A percentile compares a stretch with the other conserved stretches of the same genome.
Conservation (phyloP, 1,284 basidiomycete species). For the Cutaneotrichosporon cavernicola region DNA sequence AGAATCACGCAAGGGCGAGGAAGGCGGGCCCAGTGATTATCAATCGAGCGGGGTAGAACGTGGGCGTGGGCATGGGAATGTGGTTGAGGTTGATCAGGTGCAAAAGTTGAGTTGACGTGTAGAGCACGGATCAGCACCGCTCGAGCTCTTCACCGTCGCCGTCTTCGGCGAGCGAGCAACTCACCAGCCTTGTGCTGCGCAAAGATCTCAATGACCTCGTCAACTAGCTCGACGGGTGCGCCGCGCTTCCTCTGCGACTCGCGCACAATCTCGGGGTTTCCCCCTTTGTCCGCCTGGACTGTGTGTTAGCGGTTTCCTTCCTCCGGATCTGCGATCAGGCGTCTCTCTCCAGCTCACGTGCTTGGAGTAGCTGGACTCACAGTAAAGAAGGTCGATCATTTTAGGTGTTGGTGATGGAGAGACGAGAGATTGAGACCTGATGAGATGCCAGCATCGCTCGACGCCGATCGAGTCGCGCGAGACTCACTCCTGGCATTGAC, state of each 20-base stretch:
- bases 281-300: slow-evolving; percentile 70
- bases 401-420: background rate
- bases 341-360: background rate
- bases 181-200: slow-evolving; percentile 71
- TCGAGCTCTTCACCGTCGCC: background rate
- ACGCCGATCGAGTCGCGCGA: too few relatives aligned
- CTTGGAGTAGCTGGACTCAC: slow-evolving; percentile 30
- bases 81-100: background rate
- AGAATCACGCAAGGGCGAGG: too few relatives aligned
- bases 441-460: background rate
- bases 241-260: slow-evolving; percentile 92
- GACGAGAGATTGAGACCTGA: background rate
- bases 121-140: slow-evolving; percentile 8
- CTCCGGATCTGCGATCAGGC: background rate
- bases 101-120: background rate
- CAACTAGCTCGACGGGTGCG: slow-evolving; percentile 83
- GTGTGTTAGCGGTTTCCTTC: slow-evolving; percentile 6
- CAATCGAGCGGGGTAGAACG: background rate
- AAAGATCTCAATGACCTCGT: slow-evolving; percentile 81
- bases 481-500: background rate
- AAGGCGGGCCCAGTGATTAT: background rate
- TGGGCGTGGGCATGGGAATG: background rate
- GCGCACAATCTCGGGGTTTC: slow-evolving; percentile 86
- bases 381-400: slow-evolving; percentile 52
- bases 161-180: slow-evolving; percentile 42